Evolutionary conservation across 225 moss, liverwort and hornwort species (phyloP), one percentile per base, ranked within the genome.

Genomic region (Physcomitrium patens): DNA sequence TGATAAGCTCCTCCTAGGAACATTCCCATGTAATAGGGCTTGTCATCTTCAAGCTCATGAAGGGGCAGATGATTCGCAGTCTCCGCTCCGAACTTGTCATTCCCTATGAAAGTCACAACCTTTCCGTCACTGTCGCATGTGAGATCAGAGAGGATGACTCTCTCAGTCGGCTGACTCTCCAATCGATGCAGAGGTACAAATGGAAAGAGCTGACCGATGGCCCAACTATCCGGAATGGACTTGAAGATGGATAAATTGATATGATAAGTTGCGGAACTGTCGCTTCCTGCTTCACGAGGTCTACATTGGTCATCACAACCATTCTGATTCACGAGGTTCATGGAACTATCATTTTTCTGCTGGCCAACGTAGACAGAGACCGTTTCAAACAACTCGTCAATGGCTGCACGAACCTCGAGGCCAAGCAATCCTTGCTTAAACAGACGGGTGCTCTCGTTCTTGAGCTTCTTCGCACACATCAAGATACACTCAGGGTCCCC

Each of bases 61-160:
- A 87, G 75, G 22, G 79, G 87, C 75, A 97, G 77, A 52, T 80
- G 82, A 14, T 77, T 91, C 5, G 93, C 86, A 4, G 80, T 79
- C 73, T 84, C 83, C 0, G 69, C 53, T 4, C 82, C 79, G 0
- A 80, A 63, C 14, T 83, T 80, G 17, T 85, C 87, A 28, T 88
- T 89, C 18, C 94, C 94, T 8, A 97, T 93, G 59, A 97, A 97
- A 6, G 87, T 86, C 16, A 73, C 15, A 7, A 97, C 81, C 72
- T 97, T 97, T 0, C 94, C 97, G 61, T 97, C 97, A 15, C 94
- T 97, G 53, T 97, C 97, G 10, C 97, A 97, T 0, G 97, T 97
- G 1, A 97, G 72, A 66, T 97, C 97, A 0, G 97, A 91, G 14
- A 97, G 67, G 23, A 89, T 85, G 17, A 90, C 93, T 0, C 84